A percentile compares a stretch with the other conserved stretches of the same genome.
phyloP scores from a whole-genome alignment of 2,329 filamentous ascomycete species.

The Aspergillus caelatus region DNA sequence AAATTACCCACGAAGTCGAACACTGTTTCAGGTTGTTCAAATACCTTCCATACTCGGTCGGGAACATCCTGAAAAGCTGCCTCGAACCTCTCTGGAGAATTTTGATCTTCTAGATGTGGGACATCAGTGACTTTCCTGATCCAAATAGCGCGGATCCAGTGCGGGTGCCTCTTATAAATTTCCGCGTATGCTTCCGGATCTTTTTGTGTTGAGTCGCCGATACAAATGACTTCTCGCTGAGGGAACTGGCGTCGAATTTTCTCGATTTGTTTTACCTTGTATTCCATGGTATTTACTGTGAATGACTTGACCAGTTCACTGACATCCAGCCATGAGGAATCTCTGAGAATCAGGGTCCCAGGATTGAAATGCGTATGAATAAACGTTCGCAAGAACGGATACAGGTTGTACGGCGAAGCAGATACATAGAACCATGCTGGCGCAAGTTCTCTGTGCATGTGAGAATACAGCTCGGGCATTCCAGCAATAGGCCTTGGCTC shows the following conservation, averaged over 20 bases:
- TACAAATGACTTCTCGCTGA: constrained; percentile 73
- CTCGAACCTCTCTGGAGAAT: constrained; percentile 75
- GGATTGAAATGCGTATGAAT: constrained; percentile 69
- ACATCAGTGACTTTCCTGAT: constrained; percentile 83
- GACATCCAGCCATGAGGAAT: constrained; percentile 83
- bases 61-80: constrained; percentile 79
- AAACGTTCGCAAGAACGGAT: constrained; percentile 81
- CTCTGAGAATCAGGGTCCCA: constrained; percentile 81
- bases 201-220: constrained; percentile 89
- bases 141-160: constrained; percentile 81
- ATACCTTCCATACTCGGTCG: constrained; percentile 74
- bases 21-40: constrained; percentile 73
- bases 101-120: constrained; percentile 72
- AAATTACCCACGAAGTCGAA: constrained; percentile 35
- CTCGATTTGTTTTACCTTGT: constrained; percentile 79
- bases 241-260: constrained; percentile 82
- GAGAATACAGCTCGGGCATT: constrained; percentile 82
- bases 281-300: constrained; percentile 78
- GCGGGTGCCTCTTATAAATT: constrained; percentile 67
- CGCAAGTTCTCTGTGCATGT: constrained; percentile 60
- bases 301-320: constrained; percentile 77
- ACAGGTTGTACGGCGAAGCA: constrained; percentile 91
- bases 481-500: constrained; percentile 70
- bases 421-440: constrained; percentile 92
- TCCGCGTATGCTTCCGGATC: constrained; percentile 90